Percentiles rank a stretch among this genome's conserved stretches.
Evolutionary conservation across 495 filamentous ascomycete genomes (phyloP).

Genomic region (Hypoxylon perforatum): DNA sequence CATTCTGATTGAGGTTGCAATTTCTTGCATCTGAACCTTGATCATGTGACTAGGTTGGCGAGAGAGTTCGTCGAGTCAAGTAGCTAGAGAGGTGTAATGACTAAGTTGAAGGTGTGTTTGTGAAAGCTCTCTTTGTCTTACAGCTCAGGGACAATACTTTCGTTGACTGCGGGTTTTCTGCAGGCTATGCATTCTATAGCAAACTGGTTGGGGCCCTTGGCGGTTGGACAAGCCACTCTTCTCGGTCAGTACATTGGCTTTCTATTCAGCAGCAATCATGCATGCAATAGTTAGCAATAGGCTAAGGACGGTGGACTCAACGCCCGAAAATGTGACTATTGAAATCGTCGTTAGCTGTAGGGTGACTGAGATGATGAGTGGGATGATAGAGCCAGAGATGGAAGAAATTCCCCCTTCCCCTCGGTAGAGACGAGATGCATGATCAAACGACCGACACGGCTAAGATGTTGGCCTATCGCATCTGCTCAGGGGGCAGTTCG

Average conservation of each 20-base stretch:
- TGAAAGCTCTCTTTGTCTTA: slow-evolving; percentile 3
- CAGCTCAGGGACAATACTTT: not conserved
- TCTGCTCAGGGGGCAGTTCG: slow-evolving; percentile 14
- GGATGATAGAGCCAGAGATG: not conserved
- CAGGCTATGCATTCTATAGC: slow-evolving; percentile 2
- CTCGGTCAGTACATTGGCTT: slow-evolving; percentile 21
- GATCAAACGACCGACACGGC: slow-evolving; percentile 2
- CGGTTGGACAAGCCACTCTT: slow-evolving; percentile 16
- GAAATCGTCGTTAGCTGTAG: slow-evolving; percentile 13
- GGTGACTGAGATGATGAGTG: slow-evolving; percentile 17
- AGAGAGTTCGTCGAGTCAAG: not conserved
- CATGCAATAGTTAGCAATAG: slow-evolving; percentile 16
- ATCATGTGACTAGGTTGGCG: slow-evolving; percentile 35
- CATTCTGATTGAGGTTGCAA: slow-evolving; percentile 19
- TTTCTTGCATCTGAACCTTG: slow-evolving; percentile 15
- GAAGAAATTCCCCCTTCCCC: slow-evolving; percentile 1
- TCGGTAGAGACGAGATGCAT: slow-evolving; percentile 7
- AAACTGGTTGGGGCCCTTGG: slow-evolving; percentile 13
- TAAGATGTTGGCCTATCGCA: slow-evolving; percentile 14
- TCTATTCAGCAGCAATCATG: slow-evolving; percentile 7
- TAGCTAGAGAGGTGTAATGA: not conserved
- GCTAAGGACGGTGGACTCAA: slow-evolving; percentile 7
- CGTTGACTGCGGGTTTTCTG: not conserved
- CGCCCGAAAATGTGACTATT: slow-evolving; percentile 8
- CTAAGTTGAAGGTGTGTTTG: slow-evolving; percentile 2